phyloP scores from a whole-genome alignment of 768 basidiomycete genomes.

The Tremella mesenterica region DNA sequence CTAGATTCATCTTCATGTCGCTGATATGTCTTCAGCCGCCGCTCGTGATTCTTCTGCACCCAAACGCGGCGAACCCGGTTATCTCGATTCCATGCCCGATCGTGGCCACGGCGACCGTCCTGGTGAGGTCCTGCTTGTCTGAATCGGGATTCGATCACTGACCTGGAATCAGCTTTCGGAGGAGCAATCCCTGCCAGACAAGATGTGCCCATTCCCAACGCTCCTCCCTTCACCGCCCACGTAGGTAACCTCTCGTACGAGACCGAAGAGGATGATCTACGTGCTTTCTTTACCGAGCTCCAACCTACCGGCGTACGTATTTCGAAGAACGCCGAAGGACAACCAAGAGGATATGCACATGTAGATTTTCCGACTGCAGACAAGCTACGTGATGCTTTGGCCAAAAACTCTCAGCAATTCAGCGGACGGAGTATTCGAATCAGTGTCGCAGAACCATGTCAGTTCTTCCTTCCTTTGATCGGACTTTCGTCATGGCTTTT shows the following conservation, averaged over 20 bases:
- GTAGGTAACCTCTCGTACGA: slow-evolving; percentile 94
- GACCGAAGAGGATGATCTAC: slow-evolving; percentile 71
- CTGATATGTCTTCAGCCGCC: slow-evolving; percentile 24
- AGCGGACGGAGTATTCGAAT: slow-evolving; percentile 75
- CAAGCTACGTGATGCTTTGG: slow-evolving; percentile 72
- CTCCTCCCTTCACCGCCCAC: slow-evolving; percentile 92
- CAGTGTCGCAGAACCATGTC: slow-evolving; percentile 92
- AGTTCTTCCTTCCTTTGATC: slow-evolving; percentile 47
- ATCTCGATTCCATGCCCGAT: slow-evolving; percentile 43
- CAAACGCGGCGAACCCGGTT: slow-evolving; percentile 41
- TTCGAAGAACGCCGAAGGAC: slow-evolving; percentile 68
- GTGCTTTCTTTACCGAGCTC: slow-evolving; percentile 58
- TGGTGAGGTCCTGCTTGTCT: slow-evolving; percentile 1
- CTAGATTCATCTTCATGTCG: not conserved
- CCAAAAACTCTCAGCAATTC: slow-evolving; percentile 60
- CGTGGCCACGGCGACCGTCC: slow-evolving; percentile 12
- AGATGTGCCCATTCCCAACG: slow-evolving; percentile 89
- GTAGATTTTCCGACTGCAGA: slow-evolving; percentile 87
- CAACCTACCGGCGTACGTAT: slow-evolving; percentile 82
- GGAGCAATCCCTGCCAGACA: slow-evolving; percentile 57
- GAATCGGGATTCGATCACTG: not conserved
- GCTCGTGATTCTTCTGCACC: slow-evolving; percentile 34
- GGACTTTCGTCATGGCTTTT: too few species aligned
- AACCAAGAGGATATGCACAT: slow-evolving; percentile 96
- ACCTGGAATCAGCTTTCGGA: slow-evolving; percentile 21